A percentile compares a stretch with the other conserved stretches of the same genome.
Conservation (phyloP, 768 basidiomycete genomes). For the Antrodiella citrinella region DNA sequence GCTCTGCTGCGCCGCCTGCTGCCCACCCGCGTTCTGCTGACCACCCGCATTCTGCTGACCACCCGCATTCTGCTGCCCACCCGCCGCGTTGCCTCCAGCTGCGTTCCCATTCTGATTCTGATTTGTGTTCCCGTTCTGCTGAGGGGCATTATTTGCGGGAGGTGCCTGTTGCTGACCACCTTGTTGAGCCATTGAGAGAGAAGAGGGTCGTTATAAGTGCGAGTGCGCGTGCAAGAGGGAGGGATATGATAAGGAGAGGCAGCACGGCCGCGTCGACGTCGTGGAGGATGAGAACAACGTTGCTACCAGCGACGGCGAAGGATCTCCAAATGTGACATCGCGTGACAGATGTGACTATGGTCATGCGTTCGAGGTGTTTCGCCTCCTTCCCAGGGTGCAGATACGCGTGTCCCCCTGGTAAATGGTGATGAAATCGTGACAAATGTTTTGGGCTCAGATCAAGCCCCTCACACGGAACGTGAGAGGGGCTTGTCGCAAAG, state of each 20-base stretch:
- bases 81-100: background rate
- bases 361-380: too few relatives aligned
- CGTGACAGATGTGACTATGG: too few relatives aligned
- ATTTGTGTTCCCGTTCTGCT: constrained; percentile 2
- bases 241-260: background rate
- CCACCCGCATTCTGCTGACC: background rate
- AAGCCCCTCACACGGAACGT: too few relatives aligned
- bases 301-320: background rate
- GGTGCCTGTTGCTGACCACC: background rate
- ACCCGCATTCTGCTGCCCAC: constrained; percentile 7
- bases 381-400: too few relatives aligned
- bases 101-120: background rate
- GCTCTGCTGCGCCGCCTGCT: background rate
- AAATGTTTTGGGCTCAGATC: too few relatives aligned
- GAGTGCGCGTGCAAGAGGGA: background rate
- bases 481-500: too few relatives aligned
- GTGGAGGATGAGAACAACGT: background rate
- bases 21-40: constrained; percentile 6
- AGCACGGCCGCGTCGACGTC: background rate
- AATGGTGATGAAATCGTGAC: too few relatives aligned
- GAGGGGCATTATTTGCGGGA: background rate
- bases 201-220: background rate
- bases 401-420: too few relatives aligned
- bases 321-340: too few relatives aligned
- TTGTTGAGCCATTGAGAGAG: background rate